Evolutionary conservation across 2,329 filamentous ascomycete genomes (phyloP), one percentile per base, ranked within the genome.

Genomic region (Fusarium beomiforme): DNA sequence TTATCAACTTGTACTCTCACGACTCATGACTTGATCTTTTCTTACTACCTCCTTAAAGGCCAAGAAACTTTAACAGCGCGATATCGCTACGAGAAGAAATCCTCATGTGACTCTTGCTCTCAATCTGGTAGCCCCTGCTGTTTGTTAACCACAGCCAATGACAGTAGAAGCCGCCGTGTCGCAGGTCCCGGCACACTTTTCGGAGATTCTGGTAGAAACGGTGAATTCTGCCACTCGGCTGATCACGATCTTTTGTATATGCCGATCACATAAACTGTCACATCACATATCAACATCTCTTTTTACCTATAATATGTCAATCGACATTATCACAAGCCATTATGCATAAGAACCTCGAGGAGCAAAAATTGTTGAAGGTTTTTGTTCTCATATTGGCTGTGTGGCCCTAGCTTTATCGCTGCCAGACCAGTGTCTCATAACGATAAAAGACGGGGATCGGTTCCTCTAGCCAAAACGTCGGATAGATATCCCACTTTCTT

Each of bases 361-460:
- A 49, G 21, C 50, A 56, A 17, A 60, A 23, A 54, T n/a, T 44
- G 44, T 5, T 63, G 57, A 63, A 63, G 60, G 62, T 39, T 50
- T 43, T 34, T 54, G 33, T 43, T 19, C 33, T 36, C 44, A 29
- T 55, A 31, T 68, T 62, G 21, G 39, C 24, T 44, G 36, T 68
- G 49, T 55, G 47, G 68, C 34, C 63, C 59, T 41, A 37, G 68
- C 68, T 68, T 54, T 54, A 63, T 74, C 59, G 53, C 54, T 64
- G 62, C 73, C 71, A 73, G 73, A 68, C 73, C 73, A 76, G 62
- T 75, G 73, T 76, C 73, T 74, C 70, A 67, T 60, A 36, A 68
- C 26, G 49, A 61, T 55, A 59, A 68, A 47, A 66, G 59, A 62
- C 49, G 64, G 53, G 57, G 69, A 59, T 59, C 23, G 34, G 34